phyloP scores from a whole-genome alignment of 2,329 filamentous ascomycete genomes.

The Leptographium procerum region DNA sequence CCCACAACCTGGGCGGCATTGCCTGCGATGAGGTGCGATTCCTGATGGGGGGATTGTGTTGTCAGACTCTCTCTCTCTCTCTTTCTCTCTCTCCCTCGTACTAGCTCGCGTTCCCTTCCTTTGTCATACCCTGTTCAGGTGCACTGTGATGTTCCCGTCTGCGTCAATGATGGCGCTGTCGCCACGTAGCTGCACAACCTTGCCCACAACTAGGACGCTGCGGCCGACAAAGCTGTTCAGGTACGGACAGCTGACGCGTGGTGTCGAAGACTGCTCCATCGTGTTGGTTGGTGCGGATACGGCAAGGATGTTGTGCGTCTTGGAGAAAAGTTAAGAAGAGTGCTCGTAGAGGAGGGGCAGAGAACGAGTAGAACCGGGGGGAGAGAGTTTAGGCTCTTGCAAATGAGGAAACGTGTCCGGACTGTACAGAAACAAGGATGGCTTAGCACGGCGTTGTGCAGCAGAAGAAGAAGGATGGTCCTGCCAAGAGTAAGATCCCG shows the following conservation, averaged over 20 bases:
- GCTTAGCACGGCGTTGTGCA: neutral
- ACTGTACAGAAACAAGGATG: neutral
- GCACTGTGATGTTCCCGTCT: constrained; percentile 61
- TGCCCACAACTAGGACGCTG: constrained; percentile 77
- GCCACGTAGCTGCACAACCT: constrained; percentile 70
- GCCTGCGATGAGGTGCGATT: constrained; percentile 56
- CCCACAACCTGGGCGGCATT: constrained; percentile 69
- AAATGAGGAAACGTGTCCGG: neutral
- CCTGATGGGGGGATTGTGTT: constrained; percentile 36
- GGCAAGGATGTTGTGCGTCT: too few relatives aligned
- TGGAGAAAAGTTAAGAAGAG: too few relatives aligned
- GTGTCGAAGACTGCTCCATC: constrained; percentile 63
- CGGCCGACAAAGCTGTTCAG: constrained; percentile 64
- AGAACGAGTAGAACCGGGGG: too few relatives aligned
- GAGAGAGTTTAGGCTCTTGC: too few relatives aligned
- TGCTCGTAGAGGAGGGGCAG: too few relatives aligned
- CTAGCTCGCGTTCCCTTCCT: neutral
- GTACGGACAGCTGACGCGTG: constrained; percentile 71
- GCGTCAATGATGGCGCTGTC: constrained; percentile 73
- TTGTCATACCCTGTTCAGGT: constrained; percentile 56
- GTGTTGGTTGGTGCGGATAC: constrained; percentile 7
- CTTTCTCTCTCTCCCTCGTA: neutral
- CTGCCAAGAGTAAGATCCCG: too few relatives aligned
- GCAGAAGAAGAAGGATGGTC: neutral
- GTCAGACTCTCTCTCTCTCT: neutral